Percentiles rank a stretch among this genome's conserved stretches.
These are phyloP conservation scores for Aspergillus conjunctus DNA, from an alignment of 495 filamentous ascomycete species.

Conservation along the genomic window DNA sequence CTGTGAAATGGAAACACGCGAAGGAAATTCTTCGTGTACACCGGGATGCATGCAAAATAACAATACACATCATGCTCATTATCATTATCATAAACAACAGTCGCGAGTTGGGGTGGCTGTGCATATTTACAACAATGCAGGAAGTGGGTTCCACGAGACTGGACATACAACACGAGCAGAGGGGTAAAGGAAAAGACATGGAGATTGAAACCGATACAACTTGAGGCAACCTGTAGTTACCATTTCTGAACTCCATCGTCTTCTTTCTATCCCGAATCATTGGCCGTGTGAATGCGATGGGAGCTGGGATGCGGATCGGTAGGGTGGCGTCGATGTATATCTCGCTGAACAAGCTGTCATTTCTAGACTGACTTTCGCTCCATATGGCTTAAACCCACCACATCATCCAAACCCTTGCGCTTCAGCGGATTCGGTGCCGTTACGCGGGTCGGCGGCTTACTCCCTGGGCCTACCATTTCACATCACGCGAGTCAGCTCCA, in stretches of 20 bases:
- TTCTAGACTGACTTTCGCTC: conserved; percentile 1
- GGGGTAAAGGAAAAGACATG: background rate
- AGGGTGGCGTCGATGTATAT: background rate
- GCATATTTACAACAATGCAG: conserved; percentile 6
- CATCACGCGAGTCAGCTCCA: conserved; percentile 29
- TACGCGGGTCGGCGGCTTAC: conserved; percentile 14
- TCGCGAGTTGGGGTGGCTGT: background rate
- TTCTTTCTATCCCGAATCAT: background rate
- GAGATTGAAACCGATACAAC: background rate
- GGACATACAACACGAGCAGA: background rate
- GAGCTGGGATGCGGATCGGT: background rate
- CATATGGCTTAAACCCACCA: conserved; percentile 6
- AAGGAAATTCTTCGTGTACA: background rate
- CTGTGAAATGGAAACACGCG: background rate
- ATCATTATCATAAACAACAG: conserved; percentile 9
- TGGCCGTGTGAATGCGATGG: background rate
- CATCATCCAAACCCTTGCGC: conserved; percentile 36
- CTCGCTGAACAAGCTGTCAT: background rate
- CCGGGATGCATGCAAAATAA: background rate
- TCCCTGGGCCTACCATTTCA: conserved; percentile 36
- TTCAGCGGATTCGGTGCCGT: conserved; percentile 35
- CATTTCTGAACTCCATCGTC: too few relatives aligned
- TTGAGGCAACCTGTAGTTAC: too few relatives aligned
- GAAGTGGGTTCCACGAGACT: background rate
- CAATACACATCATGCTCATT: conserved; percentile 9